Conservation (phyloP, 305 asterid genomes). For the Solanum hybrid region DNA sequence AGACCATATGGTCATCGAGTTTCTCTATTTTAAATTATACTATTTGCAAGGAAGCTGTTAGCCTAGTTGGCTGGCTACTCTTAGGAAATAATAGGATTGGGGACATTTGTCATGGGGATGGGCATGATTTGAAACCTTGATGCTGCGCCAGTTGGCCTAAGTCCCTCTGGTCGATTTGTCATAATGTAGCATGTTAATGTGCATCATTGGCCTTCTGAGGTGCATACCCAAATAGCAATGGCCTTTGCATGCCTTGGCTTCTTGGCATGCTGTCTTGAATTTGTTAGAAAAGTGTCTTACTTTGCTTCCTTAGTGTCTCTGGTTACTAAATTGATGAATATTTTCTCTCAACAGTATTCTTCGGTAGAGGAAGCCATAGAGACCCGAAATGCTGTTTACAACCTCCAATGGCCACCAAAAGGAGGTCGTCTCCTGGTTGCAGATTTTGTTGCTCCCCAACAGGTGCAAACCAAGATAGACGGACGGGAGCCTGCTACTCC, state of each 20-base stretch:
- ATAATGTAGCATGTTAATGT: neutral
- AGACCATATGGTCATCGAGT: neutral
- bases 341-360: conserved; percentile 15
- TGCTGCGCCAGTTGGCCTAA: neutral
- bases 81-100: neutral
- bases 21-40: neutral
- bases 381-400: conserved; percentile 25
- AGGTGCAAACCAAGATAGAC: conserved; percentile 12
- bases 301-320: neutral
- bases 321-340: neutral
- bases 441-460: conserved; percentile 26
- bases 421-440: conserved; percentile 26
- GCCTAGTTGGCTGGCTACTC: neutral
- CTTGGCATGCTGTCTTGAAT: neutral
- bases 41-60: neutral
- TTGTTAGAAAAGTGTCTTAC: neutral
- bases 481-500: conserved; percentile 8
- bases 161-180: neutral
- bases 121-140: neutral
- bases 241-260: neutral
- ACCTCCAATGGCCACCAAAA: conserved; percentile 28
- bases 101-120: neutral
- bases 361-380: conserved; percentile 24
- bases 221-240: neutral
- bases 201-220: neutral